Base-by-base conservation (phyloP, 768 basidiomycete species). In the Cystoderma amianthinum region DNA sequence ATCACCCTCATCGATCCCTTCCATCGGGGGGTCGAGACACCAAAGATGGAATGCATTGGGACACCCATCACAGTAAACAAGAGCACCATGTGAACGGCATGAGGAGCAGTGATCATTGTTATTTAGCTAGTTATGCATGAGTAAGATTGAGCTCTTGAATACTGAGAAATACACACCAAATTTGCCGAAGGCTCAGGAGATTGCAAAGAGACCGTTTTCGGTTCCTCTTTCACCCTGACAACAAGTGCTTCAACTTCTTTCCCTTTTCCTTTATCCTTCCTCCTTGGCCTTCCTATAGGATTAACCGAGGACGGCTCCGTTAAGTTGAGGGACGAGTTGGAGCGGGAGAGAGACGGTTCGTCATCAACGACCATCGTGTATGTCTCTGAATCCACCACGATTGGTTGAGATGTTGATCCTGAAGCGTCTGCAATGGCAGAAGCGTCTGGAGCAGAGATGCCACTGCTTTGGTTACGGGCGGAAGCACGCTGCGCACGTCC, bases 31-130 rank as follows among this genome's bases (percentile, higher is more conserved):
- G 60, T 99, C 87, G 49, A 99, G 74, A 61, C 96, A 99, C 77
- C 86, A 83, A 45, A 98, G 80, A 64, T 99, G 96, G 61, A 96
- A 99, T 5, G 93, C 91, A 48, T 85, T 70, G 24, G 95, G 90
- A 59, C 96, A 99, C 15, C 94, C 93, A 60, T 98, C 96, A 61
- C 96, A 99, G 59, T 96, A 98, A 15, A 99, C 78, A 46, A 98
- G 73, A 33, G 85, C 78, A 36, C 95, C 95, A 49, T 66, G 65
- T 18, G 83, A 88, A 52, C 82, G 80, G 59, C 87, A 91, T 13
- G 87, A 76, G 47, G 86, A 89, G 56, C 87, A 91, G 54, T 90
- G 85, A 56, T 91, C 87, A 57, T 90, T 80, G 60, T 90, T 89
- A 52, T 66, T 67, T 39, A 72, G 57, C 71, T 76, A 40, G 39